Conservation (phyloP, 495 filamentous ascomycete genomes). For the Aspergillus biplanus region DNA sequence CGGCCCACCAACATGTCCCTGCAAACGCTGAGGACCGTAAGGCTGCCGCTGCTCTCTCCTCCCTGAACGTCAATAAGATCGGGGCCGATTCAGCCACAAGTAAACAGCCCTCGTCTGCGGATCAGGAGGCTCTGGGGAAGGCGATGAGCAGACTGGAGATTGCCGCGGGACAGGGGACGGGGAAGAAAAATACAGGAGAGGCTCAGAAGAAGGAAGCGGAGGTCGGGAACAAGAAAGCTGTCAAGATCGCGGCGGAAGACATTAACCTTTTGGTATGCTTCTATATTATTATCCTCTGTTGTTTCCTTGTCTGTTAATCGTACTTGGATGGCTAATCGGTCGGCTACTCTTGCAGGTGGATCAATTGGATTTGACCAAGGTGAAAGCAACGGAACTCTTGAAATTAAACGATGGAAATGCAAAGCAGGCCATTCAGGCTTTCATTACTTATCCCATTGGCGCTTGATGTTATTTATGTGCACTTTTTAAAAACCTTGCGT, state of each 20-base stretch:
- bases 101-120: constrained; percentile 56
- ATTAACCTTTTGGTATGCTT: constrained; percentile 61
- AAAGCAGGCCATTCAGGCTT: constrained; percentile 69
- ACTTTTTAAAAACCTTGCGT: background rate
- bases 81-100: constrained; percentile 42
- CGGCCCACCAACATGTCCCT: constrained; percentile 56
- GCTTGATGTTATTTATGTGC: constrained; percentile 15
- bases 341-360: constrained; percentile 58
- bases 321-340: constrained; percentile 15
- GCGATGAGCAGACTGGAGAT: constrained; percentile 75
- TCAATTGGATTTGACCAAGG: constrained; percentile 76
- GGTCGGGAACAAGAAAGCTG: constrained; percentile 51
- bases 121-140: constrained; percentile 80
- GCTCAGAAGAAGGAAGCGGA: constrained; percentile 47
- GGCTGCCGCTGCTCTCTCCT: constrained; percentile 81
- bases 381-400: constrained; percentile 82
- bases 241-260: constrained; percentile 70
- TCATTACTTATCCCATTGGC: constrained; percentile 47
- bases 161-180: constrained; percentile 37
- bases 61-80: constrained; percentile 69
- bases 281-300: background rate
- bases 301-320: background rate
- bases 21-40: constrained; percentile 86
- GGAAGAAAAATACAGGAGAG: constrained; percentile 26
- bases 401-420: constrained; percentile 79